Conservation (phyloP, 345 rosid genomes). For the Lepidium didymum region DNA sequence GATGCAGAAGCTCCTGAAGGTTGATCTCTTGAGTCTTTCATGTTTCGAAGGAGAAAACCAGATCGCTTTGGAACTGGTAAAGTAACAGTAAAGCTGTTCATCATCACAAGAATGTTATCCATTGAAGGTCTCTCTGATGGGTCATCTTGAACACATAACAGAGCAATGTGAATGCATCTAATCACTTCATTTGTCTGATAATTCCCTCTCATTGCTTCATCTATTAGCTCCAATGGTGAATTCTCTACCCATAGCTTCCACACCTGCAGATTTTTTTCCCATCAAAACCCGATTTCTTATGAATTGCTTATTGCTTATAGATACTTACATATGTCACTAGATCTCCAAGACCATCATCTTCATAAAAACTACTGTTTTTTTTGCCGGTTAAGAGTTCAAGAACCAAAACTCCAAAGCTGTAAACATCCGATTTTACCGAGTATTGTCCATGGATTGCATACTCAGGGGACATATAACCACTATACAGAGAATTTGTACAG, state of each 20-base stretch:
- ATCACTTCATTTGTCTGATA: slow-evolving; percentile 38
- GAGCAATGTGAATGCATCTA: slow-evolving; percentile 48
- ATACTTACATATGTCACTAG: slow-evolving; percentile 33
- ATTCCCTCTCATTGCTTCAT: slow-evolving; percentile 24
- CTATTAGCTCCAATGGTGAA: slow-evolving; percentile 38
- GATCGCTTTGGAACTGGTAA: slow-evolving; percentile 37
- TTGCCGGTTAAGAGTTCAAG: slow-evolving; percentile 35
- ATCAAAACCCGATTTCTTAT: background rate
- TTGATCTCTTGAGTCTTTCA: background rate
- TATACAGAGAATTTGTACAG: background rate
- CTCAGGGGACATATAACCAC: slow-evolving; percentile 42
- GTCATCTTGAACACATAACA: slow-evolving; percentile 59
- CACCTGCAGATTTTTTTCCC: slow-evolving; percentile 19
- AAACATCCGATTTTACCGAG: slow-evolving; percentile 36
- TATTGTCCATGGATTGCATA: slow-evolving; percentile 35
- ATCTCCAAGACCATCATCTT: slow-evolving; percentile 17
- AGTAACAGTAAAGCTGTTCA: slow-evolving; percentile 35
- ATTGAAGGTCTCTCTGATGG: slow-evolving; percentile 42
- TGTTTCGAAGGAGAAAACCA: slow-evolving; percentile 17
- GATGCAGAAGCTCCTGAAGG: slow-evolving; percentile 5
- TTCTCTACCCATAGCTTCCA: slow-evolving; percentile 48
- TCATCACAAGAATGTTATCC: slow-evolving; percentile 41
- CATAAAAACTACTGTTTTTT: slow-evolving; percentile 25
- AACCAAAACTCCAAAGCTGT: slow-evolving; percentile 32
- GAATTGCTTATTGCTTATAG: background rate